Evolutionary conservation across 148 eudicot species (phyloP).

Genomic region (Silene latifolia): DNA sequence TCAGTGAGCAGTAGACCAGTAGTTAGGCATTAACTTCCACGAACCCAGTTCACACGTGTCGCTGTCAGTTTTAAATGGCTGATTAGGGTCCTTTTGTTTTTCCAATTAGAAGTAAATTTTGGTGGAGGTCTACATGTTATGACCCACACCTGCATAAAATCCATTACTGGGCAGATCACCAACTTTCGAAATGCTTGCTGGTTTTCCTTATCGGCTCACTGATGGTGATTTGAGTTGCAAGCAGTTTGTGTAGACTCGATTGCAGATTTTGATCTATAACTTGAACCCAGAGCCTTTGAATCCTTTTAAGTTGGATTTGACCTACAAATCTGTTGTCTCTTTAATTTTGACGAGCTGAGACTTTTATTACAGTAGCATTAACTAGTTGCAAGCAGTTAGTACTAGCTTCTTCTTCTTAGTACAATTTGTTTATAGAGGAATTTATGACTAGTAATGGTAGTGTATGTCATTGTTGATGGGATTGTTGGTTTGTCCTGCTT

Average conservation of each 20-base stretch:
- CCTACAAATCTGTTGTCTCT: background rate
- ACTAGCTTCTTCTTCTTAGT: no score
- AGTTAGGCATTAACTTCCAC: conserved; percentile 28
- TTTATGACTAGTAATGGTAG: conserved; percentile 4
- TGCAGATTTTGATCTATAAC: conserved; percentile 2
- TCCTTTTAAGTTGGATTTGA: conserved; percentile 10
- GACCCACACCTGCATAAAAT: conserved; percentile 24
- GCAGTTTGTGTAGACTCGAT: background rate
- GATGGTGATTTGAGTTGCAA: conserved; percentile 5
- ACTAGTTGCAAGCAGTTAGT: no score
- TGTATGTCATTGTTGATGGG: conserved; percentile 1
- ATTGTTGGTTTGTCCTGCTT: conserved; percentile 11
- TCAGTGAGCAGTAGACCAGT: conserved; percentile 36
- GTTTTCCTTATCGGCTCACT: background rate
- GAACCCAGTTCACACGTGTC: conserved; percentile 47
- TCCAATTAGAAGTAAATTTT: conserved; percentile 6
- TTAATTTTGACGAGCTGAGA: no score
- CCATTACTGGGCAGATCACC: conserved; percentile 28
- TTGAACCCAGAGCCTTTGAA: background rate
- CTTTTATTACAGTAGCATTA: no score
- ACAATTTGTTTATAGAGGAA: conserved; percentile 10
- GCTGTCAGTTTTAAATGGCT: conserved; percentile 33
- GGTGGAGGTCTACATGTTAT: conserved; percentile 6
- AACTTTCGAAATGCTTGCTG: conserved; percentile 24
- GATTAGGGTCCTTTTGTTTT: conserved; percentile 19